Evolutionary conservation across 768 basidiomycete genomes (phyloP), one percentile per base, ranked within the genome.

Genomic region (Suillus placidus): DNA sequence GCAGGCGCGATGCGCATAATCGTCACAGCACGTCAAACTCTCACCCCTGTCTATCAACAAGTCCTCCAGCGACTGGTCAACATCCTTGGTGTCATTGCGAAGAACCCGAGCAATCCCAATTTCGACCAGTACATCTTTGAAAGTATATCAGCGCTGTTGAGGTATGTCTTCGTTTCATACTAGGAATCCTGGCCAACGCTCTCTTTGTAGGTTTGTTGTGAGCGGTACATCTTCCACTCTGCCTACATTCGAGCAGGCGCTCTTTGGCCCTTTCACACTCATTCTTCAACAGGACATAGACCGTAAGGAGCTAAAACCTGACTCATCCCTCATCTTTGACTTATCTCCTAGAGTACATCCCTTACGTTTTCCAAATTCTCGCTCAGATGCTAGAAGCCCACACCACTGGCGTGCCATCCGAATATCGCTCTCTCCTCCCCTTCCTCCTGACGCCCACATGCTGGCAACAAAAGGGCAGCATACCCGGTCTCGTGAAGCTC

Each of bases 101-200:
- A 92, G 80, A 99, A 99, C 75, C 97, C 97, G 18, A 95, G 93
- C 75, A 99, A 99, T 77, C 97, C 97, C 2, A 89, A 91, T 69
- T 99, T 99, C 78, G 96, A 97, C 76, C 97, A 99, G 76, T 97
- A 94, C 74, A 92, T 95, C 68, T 99, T 99, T 72, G 97, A 99
- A 80, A 92, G 92, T 73, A 88, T 99, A 49, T 91, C 96, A n/a
- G 96, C 91, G 2, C 80, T 99, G 70, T 91, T 97, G 82, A 86
- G 93, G 93, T 93, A 64, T 35, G 78, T 66, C 5, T 14, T n/a
- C 30, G 52, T 38, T 4, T 45, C 34, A 64, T n/a, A 26, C 34
- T 64, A 32, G 49, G 49, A n/a, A 42, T 32, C 13, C 61, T 65
- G 60, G 23, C 68, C 23, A 47, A 57, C 26, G 37, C 54, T 34